Percentiles rank a stretch among this genome's conserved stretches.
These are phyloP conservation scores for Pleurotus tuoliensis DNA, from an alignment of 768 basidiomycete species.

Conservation along the genomic window DNA sequence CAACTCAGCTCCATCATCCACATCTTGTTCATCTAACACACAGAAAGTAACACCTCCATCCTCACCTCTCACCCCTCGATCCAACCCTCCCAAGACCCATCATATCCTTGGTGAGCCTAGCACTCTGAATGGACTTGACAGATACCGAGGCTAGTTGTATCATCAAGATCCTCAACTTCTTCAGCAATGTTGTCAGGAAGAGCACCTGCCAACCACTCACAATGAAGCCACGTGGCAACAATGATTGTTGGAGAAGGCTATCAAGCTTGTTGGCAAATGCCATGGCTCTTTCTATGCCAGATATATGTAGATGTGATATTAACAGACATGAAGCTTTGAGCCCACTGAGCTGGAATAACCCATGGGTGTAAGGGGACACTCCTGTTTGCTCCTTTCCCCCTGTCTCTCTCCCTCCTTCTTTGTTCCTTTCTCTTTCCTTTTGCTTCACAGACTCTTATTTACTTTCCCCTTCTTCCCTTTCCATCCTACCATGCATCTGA, in stretches of 20 bases:
- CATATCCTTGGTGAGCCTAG: constrained; percentile 26
- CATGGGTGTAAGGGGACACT: too few relatives aligned
- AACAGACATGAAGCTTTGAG: constrained; percentile 37
- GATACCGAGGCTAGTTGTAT: constrained; percentile 25
- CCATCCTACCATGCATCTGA: too few relatives aligned
- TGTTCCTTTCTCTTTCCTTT: too few relatives aligned
- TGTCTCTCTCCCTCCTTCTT: too few relatives aligned
- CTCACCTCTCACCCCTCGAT: not conserved
- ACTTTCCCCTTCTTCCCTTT: too few relatives aligned
- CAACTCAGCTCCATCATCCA: not conserved
- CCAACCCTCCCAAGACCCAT: constrained; percentile 18
- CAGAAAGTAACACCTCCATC: not conserved
- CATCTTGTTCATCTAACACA: not conserved
- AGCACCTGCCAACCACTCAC: not conserved
- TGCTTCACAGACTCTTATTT: too few relatives aligned
- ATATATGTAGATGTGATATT: constrained; percentile 35
- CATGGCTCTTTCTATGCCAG: constrained; percentile 38
- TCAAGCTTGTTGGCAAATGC: constrained; percentile 39
- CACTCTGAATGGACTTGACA: constrained; percentile 8
- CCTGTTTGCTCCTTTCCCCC: too few relatives aligned
- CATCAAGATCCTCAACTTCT: constrained; percentile 16
- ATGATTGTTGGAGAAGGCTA: constrained; percentile 21
- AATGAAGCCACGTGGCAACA: too few relatives aligned
- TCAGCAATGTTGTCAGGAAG: constrained; percentile 23
- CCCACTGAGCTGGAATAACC: too few relatives aligned